These are phyloP conservation scores for Microsporum ferrugineum DNA, from an alignment of 2,329 filamentous ascomycete genomes.

Conservation along the genomic window DNA sequence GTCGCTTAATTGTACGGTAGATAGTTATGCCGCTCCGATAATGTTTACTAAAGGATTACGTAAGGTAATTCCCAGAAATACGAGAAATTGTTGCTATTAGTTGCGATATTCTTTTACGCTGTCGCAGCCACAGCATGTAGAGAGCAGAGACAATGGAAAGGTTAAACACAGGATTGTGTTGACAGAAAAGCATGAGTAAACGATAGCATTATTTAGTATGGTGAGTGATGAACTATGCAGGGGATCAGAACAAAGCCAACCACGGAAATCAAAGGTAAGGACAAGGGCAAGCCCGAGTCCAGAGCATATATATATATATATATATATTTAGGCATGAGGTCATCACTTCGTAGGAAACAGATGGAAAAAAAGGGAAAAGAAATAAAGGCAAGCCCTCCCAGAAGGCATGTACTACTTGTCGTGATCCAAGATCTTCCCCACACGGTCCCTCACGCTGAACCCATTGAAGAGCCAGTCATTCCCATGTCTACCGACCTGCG, in stretches of 20 bases:
- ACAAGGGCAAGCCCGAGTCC: neutral
- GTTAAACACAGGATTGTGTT: too few species aligned
- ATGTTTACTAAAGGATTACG: too few species aligned
- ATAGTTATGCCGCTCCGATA: too few species aligned
- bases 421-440: slow-evolving; percentile 25
- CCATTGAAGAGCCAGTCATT: slow-evolving; percentile 43
- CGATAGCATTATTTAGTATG: too few species aligned
- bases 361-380: neutral
- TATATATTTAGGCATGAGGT: neutral
- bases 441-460: slow-evolving; percentile 36
- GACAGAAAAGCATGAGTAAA: too few species aligned
- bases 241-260: neutral
- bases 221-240: too few species aligned
- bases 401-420: slow-evolving; percentile 11
- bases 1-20: too few species aligned
- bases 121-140: too few species aligned
- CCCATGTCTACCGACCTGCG: slow-evolving; percentile 39
- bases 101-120: too few species aligned
- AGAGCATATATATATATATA: neutral
- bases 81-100: too few species aligned
- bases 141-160: too few species aligned
- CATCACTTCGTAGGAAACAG: neutral
- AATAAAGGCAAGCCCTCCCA: neutral
- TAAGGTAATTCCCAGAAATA: too few species aligned
- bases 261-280: neutral